Evolutionary conservation across 2,329 filamentous ascomycete genomes (phyloP).

Genomic region (Hypomyces rosellus): DNA sequence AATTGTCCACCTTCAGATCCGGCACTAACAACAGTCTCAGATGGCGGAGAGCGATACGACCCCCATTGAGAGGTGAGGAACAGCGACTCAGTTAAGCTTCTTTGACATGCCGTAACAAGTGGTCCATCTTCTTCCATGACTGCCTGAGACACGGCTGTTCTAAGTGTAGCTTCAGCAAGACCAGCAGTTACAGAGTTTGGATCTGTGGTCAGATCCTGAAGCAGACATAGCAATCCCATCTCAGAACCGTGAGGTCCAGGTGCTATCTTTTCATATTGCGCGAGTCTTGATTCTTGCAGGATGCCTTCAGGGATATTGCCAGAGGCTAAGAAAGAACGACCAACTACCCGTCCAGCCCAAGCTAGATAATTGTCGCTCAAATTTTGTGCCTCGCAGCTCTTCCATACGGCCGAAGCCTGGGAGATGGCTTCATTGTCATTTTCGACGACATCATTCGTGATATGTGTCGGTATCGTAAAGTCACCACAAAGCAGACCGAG

Average conservation of each 20-base stretch:
- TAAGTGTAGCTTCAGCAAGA: conserved; percentile 54
- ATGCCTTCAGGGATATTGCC: conserved; percentile 60
- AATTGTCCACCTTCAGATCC: conserved; percentile 15
- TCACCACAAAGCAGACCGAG: conserved; percentile 67
- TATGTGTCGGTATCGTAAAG: conserved; percentile 52
- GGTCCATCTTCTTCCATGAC: conserved; percentile 39
- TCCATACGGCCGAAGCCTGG: conserved; percentile 65
- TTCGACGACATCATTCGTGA: conserved; percentile 58
- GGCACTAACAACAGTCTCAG: conserved; percentile 32
- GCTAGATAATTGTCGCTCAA: conserved; percentile 64
- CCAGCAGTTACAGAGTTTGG: conserved; percentile 51
- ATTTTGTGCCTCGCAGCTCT: conserved; percentile 60
- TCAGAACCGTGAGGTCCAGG: conserved; percentile 52
- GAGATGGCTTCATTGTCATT: conserved; percentile 57
- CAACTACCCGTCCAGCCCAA: conserved; percentile 82
- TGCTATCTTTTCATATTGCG: conserved; percentile 41
- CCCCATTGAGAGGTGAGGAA: conserved; percentile 51
- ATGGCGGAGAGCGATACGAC: conserved; percentile 48
- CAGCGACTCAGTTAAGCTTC: conserved; percentile 46
- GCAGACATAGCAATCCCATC: conserved; percentile 52
- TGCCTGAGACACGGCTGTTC: conserved; percentile 51
- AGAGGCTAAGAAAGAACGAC: conserved; percentile 73
- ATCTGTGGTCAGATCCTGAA: conserved; percentile 56
- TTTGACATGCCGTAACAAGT: conserved; percentile 45
- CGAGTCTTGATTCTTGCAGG: conserved; percentile 52